phyloP scores from a whole-genome alignment of 2,329 filamentous ascomycete species.

The Alternaria sp. region DNA sequence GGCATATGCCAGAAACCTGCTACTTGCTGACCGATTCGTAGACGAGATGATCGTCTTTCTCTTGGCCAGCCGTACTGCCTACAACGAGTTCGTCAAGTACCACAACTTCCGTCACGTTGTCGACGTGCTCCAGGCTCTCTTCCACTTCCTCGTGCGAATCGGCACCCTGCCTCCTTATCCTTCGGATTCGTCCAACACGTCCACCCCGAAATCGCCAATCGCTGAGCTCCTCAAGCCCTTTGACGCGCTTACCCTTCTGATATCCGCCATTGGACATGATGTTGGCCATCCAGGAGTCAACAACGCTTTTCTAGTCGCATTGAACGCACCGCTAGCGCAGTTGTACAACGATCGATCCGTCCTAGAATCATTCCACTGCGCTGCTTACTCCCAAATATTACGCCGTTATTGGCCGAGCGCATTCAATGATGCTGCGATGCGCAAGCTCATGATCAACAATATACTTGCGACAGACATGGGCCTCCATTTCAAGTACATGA shows the following conservation, averaged over 20 bases:
- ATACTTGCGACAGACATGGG: slow-evolving; percentile 98
- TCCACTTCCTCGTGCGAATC: slow-evolving; percentile 84
- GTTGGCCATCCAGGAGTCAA: slow-evolving; percentile 98
- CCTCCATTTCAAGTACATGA: slow-evolving; percentile 96
- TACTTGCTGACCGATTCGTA: slow-evolving; percentile 45
- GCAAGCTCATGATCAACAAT: slow-evolving; percentile 93
- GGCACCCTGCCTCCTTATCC: slow-evolving; percentile 76
- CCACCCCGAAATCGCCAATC: slow-evolving; percentile 65
- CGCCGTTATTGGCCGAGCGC: slow-evolving; percentile 88
- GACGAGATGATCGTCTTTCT: slow-evolving; percentile 85
- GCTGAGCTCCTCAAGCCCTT: slow-evolving; percentile 81
- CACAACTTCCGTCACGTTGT: slow-evolving; percentile 98
- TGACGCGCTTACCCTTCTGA: slow-evolving; percentile 84
- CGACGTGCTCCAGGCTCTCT: slow-evolving; percentile 92
- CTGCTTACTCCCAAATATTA: slow-evolving; percentile 94
- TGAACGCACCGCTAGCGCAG: slow-evolving; percentile 91
- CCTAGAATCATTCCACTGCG: slow-evolving; percentile 95
- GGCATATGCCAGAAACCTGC: neutral
- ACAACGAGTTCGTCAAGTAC: slow-evolving; percentile 95
- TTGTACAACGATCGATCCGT: slow-evolving; percentile 97
- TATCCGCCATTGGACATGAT: slow-evolving; percentile 97
- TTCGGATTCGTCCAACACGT: slow-evolving; percentile 36
- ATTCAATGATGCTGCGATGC: slow-evolving; percentile 79
- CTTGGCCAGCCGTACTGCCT: slow-evolving; percentile 87
- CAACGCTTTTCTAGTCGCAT: slow-evolving; percentile 90